These are phyloP conservation scores for Ophiorrhiza pumila DNA, from an alignment of 257 asterid genomes.

Conservation along the genomic window DNA sequence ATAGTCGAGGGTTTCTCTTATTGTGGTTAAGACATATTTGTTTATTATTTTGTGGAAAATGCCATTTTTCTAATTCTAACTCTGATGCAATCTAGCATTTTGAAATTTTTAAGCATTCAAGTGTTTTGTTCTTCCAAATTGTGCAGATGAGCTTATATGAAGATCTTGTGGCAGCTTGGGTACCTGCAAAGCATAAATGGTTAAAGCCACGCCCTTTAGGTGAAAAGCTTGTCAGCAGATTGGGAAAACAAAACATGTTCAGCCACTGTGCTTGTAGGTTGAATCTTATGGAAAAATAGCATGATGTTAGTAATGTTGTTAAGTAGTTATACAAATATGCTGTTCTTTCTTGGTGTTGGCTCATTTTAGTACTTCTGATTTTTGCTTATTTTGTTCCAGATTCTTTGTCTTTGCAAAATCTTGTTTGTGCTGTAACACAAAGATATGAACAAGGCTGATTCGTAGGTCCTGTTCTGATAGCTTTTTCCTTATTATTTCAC, in stretches of 20 bases:
- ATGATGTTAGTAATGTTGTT: slow-evolving; percentile 23
- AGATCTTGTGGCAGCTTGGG: slow-evolving; percentile 99
- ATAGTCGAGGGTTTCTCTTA: not conserved
- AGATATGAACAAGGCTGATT: not conserved
- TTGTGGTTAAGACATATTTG: not conserved
- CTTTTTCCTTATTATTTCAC: slow-evolving; percentile 23
- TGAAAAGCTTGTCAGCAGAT: slow-evolving; percentile 56
- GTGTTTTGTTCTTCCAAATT: slow-evolving; percentile 18
- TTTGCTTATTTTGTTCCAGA: not conserved
- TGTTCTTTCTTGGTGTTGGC: not conserved
- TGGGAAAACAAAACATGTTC: slow-evolving; percentile 82
- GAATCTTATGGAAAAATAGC: slow-evolving; percentile 27
- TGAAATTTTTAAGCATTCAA: slow-evolving; percentile 9
- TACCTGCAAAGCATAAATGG: slow-evolving; percentile 92
- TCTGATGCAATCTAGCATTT: not conserved
- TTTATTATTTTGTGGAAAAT: not conserved
- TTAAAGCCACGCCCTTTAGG: slow-evolving; percentile 75
- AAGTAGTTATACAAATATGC: slow-evolving; percentile 4
- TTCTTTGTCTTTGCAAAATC: slow-evolving; percentile 1
- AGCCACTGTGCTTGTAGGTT: slow-evolving; percentile 93
- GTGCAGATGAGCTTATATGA: slow-evolving; percentile 96
- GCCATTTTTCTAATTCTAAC: not conserved
- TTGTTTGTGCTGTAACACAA: not conserved
- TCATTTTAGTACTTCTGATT: slow-evolving; percentile 1
- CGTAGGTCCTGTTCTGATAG: slow-evolving; percentile 1